Evolutionary conservation across 2,329 filamentous ascomycete species (phyloP), one percentile per base, ranked within the genome.

Genomic region (Paraconiothyrium sp.): DNA sequence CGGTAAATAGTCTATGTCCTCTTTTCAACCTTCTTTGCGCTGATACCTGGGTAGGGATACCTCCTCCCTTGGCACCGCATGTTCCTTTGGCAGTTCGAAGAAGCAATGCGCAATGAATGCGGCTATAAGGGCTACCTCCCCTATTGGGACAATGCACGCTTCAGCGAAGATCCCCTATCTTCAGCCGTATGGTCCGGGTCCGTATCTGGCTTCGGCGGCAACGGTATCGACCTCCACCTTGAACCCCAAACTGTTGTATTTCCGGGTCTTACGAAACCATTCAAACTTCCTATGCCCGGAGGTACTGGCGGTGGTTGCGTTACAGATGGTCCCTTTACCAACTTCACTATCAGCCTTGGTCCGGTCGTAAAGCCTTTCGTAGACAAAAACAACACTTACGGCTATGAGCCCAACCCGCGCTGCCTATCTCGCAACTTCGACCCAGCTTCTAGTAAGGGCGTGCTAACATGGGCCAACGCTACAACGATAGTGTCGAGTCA

Each of bases 261-360:
- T 3, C 69, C 67, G 0, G 62, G 54, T 11, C 41, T 54, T 51
- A 43, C 41, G 39, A 52, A n/a, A 22, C 27, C 52, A 32, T 58
- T 59, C 32, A 30, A 58, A 1, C 49, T 62, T 0, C 44, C 32
- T 10, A 59, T 69, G 11, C 62, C 65, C 8, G 52, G 59, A 16
- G 64, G 49, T 1, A 62, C 51, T 20, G 69, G 69, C 22, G 69
- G 69, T 39, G 69, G 68, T 8, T 69, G 65, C 43, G 52, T 69
- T 34, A 55, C 44, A 13, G 52, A 41, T 7, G 67, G 67, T 3
- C 63, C 63, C 4, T 66, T 69, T 35, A 59, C 43, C 27, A 54
- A 67, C 67, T 78, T 80, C 67, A 76, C 71, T 0, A 75, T 81
- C 20, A 79, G 78, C 63, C 69, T 83, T 1, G 80, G 81, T 0